Conservation (phyloP, 768 basidiomycete genomes). For the Termitomyces sp. region DNA sequence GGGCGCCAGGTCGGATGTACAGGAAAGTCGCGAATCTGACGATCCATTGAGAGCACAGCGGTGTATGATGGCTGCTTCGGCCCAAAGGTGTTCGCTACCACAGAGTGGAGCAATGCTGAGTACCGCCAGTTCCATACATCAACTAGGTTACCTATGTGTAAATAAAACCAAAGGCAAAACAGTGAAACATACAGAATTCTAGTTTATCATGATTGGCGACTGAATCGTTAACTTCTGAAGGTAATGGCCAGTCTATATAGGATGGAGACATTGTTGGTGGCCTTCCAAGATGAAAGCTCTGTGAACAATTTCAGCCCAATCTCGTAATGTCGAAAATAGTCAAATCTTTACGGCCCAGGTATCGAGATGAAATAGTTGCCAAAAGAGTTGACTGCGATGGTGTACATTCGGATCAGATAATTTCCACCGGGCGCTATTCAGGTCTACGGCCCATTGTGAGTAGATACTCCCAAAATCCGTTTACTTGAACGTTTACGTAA, state of each 20-base stretch:
- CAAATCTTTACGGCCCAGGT: slow-evolving; percentile 45
- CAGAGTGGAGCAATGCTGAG: slow-evolving; percentile 42
- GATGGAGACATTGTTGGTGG: slow-evolving; percentile 48
- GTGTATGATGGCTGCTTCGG: slow-evolving; percentile 46
- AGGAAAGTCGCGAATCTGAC: slow-evolving; percentile 53
- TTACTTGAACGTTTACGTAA: slow-evolving; percentile 34
- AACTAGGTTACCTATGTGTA: slow-evolving; percentile 28
- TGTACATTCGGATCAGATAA: slow-evolving; percentile 38
- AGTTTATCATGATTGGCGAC: slow-evolving; percentile 27
- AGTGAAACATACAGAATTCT: slow-evolving; percentile 33
- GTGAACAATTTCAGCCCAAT: not conserved
- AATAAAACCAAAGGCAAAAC: not conserved
- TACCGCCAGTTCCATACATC: slow-evolving; percentile 53
- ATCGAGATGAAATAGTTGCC: slow-evolving; percentile 62
- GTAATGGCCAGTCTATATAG: slow-evolving; percentile 54
- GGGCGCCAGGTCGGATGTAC: slow-evolving; percentile 43
- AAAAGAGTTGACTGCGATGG: slow-evolving; percentile 53
- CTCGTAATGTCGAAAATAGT: not conserved
- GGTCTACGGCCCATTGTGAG: slow-evolving; percentile 30
- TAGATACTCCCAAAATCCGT: not conserved
- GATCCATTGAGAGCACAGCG: slow-evolving; percentile 51
- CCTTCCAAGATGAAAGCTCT: slow-evolving; percentile 61
- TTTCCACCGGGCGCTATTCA: slow-evolving; percentile 57
- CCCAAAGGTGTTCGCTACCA: slow-evolving; percentile 47
- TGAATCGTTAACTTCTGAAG: slow-evolving; percentile 34